phyloP scores from a whole-genome alignment of 352 stramenopile species.

The Saprolegnia parasitica region DNA sequence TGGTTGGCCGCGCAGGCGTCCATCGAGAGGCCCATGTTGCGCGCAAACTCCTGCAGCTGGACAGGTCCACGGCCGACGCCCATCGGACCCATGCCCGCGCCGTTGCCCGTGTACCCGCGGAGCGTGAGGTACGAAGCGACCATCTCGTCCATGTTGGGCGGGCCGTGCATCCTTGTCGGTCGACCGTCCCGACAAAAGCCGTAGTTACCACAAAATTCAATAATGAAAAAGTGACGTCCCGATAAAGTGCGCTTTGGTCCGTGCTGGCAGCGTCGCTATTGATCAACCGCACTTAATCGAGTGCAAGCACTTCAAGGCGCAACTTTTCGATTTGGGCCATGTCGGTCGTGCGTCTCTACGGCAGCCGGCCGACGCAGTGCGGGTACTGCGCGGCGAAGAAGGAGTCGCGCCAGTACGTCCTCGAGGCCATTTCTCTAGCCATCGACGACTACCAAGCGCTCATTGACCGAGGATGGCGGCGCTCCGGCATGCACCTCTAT shows the following conservation, averaged over 20 bases:
- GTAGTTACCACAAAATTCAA: conserved; percentile 17
- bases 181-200: neutral
- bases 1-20: conserved; percentile 72
- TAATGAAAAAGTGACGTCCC: neutral
- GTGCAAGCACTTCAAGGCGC: neutral
- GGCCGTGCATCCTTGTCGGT: neutral
- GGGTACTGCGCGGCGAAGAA: conserved; percentile 6
- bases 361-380: conserved; percentile 8
- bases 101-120: conserved; percentile 9
- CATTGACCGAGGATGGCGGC: conserved; percentile 53
- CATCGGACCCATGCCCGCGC: neutral
- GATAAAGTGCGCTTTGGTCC: conserved; percentile 2
- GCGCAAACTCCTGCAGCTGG: conserved; percentile 51
- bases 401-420: conserved; percentile 5
- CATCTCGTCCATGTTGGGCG: conserved; percentile 26
- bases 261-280: too few species aligned
- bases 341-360: conserved; percentile 1
- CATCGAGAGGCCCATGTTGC: conserved; percentile 58
- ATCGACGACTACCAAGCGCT: conserved; percentile 46
- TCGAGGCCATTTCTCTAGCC: conserved; percentile 28
- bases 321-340: conserved; percentile 6
- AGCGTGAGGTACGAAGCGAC: conserved; percentile 23
- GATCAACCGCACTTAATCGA: neutral
- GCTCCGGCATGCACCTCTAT: conserved; percentile 59
- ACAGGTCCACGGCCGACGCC: neutral